Percentiles rank a stretch among this genome's conserved stretches.
These are phyloP conservation scores for Wallemia hederae DNA, from an alignment of 1,284 basidiomycete genomes.

Conservation along the genomic window DNA sequence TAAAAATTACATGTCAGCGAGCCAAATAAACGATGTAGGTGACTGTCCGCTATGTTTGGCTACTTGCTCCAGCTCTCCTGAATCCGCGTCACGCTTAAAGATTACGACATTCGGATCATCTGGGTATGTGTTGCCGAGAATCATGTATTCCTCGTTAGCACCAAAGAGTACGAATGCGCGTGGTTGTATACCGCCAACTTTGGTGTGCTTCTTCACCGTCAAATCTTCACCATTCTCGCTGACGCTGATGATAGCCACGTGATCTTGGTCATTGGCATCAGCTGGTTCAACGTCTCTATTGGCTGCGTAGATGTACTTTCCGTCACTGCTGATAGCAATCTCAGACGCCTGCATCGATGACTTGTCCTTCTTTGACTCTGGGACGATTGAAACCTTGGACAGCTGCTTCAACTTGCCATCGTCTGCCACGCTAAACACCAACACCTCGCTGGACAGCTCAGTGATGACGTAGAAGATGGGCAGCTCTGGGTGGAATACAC, in stretches of 20 bases:
- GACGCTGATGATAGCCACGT: background rate
- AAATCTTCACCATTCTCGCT: background rate
- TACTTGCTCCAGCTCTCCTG: background rate
- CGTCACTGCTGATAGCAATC: background rate
- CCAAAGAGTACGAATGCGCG: background rate
- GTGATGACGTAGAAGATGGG: background rate
- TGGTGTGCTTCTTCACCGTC: background rate
- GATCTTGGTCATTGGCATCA: background rate
- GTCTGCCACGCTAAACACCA: background rate
- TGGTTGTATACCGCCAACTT: background rate
- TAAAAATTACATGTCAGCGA: background rate
- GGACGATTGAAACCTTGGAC: background rate
- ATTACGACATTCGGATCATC: background rate
- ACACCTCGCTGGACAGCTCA: background rate
- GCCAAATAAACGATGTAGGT: background rate
- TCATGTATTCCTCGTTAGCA: background rate
- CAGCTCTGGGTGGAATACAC: background rate
- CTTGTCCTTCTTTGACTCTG: background rate
- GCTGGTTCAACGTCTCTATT: background rate
- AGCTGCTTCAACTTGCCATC: background rate
- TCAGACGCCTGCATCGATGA: background rate
- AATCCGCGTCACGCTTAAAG: background rate
- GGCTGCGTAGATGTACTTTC: background rate
- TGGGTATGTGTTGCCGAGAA: background rate
- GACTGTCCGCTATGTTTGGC: background rate